Evolutionary conservation across 441 rosid species (phyloP).

Genomic region (Isatis lusitanica): DNA sequence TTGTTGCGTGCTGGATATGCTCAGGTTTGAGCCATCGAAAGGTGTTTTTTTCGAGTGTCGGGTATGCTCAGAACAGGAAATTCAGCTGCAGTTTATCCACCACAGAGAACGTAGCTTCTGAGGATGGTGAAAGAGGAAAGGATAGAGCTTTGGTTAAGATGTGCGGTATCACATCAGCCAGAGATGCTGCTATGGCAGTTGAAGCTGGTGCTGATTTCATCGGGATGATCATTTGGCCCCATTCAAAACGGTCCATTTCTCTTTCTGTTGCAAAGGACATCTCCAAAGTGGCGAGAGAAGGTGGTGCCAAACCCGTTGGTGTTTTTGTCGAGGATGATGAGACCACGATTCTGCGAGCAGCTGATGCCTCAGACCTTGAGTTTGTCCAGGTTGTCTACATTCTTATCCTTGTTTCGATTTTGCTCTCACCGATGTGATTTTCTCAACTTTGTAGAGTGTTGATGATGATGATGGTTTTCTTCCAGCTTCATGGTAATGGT

Average conservation of each 20-base stretch:
- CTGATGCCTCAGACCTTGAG: conserved; percentile 69
- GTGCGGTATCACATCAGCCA: conserved; percentile 83
- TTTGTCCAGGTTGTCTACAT: conserved; percentile 64
- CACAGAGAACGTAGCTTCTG: conserved; percentile 30
- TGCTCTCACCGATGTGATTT: conserved; percentile 1
- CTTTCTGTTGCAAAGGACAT: conserved; percentile 73
- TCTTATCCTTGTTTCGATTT: background rate
- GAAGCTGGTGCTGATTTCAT: conserved; percentile 87
- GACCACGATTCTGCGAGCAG: conserved; percentile 59
- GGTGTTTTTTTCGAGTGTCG: conserved; percentile 12
- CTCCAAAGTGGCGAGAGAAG: conserved; percentile 69
- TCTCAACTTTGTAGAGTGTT: background rate
- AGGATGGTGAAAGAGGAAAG: conserved; percentile 33
- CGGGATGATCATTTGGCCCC: conserved; percentile 90
- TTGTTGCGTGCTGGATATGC: conserved; percentile 2
- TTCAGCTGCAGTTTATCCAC: conserved; percentile 33
- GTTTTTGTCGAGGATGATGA: conserved; percentile 87
- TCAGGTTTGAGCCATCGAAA: conserved; percentile 38
- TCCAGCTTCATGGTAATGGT: conserved; percentile 80
- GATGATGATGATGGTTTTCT: conserved; percentile 2
- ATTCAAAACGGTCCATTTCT: conserved; percentile 80
- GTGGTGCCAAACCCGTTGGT: conserved; percentile 83
- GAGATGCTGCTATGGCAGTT: conserved; percentile 83
- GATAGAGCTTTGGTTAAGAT: conserved; percentile 60
- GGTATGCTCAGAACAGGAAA: conserved; percentile 24